These are phyloP conservation scores for Eucalyptus regnans DNA, from an alignment of 345 rosid genomes.

Conservation along the genomic window DNA sequence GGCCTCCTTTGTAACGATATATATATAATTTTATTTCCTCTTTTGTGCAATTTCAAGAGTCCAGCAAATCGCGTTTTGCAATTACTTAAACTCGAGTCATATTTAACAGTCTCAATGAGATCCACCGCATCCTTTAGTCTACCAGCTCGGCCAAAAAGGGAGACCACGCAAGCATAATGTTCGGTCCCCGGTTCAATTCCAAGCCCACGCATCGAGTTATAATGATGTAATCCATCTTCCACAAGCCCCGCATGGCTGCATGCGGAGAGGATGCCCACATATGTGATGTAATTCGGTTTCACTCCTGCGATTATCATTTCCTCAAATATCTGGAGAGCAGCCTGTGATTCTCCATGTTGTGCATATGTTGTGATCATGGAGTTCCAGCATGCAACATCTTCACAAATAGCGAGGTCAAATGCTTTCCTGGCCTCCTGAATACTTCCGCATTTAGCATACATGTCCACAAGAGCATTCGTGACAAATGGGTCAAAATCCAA, in stretches of 20 bases:
- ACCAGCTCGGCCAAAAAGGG: constrained; percentile 57
- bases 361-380: constrained; percentile 52
- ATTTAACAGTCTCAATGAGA: constrained; percentile 40
- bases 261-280: constrained; percentile 59
- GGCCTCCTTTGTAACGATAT: no score
- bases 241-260: constrained; percentile 65
- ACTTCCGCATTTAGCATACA: no score
- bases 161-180: constrained; percentile 53
- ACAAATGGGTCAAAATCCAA: no score
- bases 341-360: constrained; percentile 50
- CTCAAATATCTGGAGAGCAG: constrained; percentile 41
- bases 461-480: no score
- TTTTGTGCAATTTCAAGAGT: no score
- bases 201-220: constrained; percentile 36
- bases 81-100: no score
- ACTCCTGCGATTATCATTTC: constrained; percentile 33
- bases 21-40: no score
- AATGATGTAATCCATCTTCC: constrained; percentile 37
- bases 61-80: no score
- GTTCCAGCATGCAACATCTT: no score
- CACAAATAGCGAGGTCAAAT: no score
- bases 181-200: constrained; percentile 53
- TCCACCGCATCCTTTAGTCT: constrained; percentile 42
- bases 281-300: constrained; percentile 48
- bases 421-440: no score